Conservation (phyloP, 1,139 yeast species). For the Yamadazyma kanchanaburiensis region DNA sequence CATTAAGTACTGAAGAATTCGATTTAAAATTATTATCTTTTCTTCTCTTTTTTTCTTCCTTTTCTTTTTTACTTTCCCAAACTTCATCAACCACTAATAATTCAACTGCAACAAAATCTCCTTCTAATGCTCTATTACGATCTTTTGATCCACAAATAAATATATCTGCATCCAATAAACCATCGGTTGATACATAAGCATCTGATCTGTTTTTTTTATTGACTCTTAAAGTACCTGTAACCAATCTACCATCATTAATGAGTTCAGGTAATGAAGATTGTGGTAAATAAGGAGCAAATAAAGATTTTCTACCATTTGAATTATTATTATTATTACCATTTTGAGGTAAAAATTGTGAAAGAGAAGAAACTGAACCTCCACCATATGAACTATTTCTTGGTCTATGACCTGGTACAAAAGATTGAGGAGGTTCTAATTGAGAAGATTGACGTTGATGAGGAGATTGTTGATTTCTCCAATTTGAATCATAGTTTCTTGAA, state of each 20-base stretch:
- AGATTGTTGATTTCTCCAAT: slow-evolving; percentile 62
- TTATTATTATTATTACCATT: slow-evolving; percentile 21
- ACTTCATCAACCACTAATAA: slow-evolving; percentile 93
- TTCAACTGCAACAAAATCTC: slow-evolving; percentile 94
- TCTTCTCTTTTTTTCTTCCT: slow-evolving; percentile 94
- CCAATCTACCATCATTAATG: slow-evolving; percentile 85
- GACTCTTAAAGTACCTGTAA: slow-evolving; percentile 88
- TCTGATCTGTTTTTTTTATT: slow-evolving; percentile 95
- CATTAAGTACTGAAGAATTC: slow-evolving; percentile 43
- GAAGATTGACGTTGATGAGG: slow-evolving; percentile 26
- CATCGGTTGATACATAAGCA: slow-evolving; percentile 96
- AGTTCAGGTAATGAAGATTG: slow-evolving; percentile 89
- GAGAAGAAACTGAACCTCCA: slow-evolving; percentile 62
- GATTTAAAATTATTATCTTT: slow-evolving; percentile 56
- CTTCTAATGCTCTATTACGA: slow-evolving; percentile 95
- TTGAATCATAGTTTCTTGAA: slow-evolving; percentile 60
- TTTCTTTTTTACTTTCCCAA: slow-evolving; percentile 94
- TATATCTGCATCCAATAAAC: slow-evolving; percentile 91
- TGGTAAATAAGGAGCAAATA: slow-evolving; percentile 94
- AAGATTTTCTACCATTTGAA: slow-evolving; percentile 63
- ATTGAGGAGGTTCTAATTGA: slow-evolving; percentile 47
- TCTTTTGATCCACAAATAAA: slow-evolving; percentile 99
- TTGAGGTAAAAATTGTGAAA: slow-evolving; percentile 38
- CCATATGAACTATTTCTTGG: slow-evolving; percentile 65
- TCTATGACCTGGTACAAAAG: slow-evolving; percentile 79